phyloP scores from a whole-genome alignment of 2,329 filamentous ascomycete genomes.

The Diaporthe sp. region DNA sequence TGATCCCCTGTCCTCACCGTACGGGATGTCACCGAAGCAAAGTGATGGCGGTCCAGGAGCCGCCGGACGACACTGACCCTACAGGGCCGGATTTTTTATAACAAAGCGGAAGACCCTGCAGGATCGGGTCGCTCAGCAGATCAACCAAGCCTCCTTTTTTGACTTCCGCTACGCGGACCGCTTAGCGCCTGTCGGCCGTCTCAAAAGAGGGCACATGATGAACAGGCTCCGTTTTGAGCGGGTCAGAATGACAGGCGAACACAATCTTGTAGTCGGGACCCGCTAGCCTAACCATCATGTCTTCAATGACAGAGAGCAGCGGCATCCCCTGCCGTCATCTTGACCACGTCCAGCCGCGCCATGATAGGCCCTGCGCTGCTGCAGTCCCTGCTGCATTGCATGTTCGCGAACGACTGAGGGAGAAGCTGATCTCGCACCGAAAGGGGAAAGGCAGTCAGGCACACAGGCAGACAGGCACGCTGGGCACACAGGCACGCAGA shows the following conservation, averaged over 20 bases:
- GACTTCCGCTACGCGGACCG: constrained; percentile 38
- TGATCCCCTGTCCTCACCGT: constrained; percentile 29
- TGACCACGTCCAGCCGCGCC: constrained; percentile 23
- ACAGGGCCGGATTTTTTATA: constrained; percentile 21
- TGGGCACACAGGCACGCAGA: constrained; percentile 7
- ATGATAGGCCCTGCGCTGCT: constrained; percentile 14
- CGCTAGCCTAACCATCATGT: constrained; percentile 34
- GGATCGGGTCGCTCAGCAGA: constrained; percentile 40
- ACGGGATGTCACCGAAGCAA: constrained; percentile 37
- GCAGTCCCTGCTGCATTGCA: constrained; percentile 24
- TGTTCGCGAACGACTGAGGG: constrained; percentile 14
- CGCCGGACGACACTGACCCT: constrained; percentile 42
- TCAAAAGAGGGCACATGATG: constrained; percentile 41
- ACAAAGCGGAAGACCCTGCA: constrained; percentile 38
- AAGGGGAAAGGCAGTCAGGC: constrained; percentile 15
- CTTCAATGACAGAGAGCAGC: constrained; percentile 30
- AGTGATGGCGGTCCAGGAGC: not conserved
- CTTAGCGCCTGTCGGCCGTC: constrained; percentile 41
- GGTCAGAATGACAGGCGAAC: constrained; percentile 39
- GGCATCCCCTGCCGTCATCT: constrained; percentile 35
- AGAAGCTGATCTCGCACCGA: constrained; percentile 7
- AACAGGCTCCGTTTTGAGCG: constrained; percentile 38
- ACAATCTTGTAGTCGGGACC: constrained; percentile 38
- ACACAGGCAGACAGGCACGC: constrained; percentile 14
- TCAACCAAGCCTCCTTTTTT: constrained; percentile 39